Base-by-base conservation (phyloP, 768 basidiomycete species). In the Mycena haematopus region DNA sequence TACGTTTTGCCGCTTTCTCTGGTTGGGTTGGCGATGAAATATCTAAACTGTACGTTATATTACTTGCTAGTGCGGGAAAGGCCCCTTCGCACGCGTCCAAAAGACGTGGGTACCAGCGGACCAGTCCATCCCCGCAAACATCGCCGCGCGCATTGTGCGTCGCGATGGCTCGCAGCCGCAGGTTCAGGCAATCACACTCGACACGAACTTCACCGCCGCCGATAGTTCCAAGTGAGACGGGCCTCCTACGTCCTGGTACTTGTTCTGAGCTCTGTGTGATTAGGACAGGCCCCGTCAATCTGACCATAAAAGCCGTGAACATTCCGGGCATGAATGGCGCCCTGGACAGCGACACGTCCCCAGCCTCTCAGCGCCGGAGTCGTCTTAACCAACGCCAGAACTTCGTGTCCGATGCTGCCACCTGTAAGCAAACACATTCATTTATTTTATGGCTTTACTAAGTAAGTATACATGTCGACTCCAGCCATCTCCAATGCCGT, bases 11-110 rank as follows among this genome's bases (percentile, higher is more conserved):
- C 3, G 19, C 14, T 42, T 9, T 25, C 3, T n/a, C n/a, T n/a
- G n/a, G n/a, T n/a, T n/a, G 33, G 14, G 38, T 38, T n/a, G 19
- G 29, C 11, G 13, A 0, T 5, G 4, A 9, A 25, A 15, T 31
- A 24, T 22, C 38, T 55, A 14, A 56, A 19, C 22, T 27, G 15
- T 19, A 2, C 11, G 17, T n/a, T 8, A 31, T 31, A 4, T 31
- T 9, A 31, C 29, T 5, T 5, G 1, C 40, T 13, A 67, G 66
- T 67, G 66, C 46, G 66, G 66, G 2, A 62, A 57, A 24, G 56
- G 70, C 33, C 73, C 74, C 0, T 75, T 77, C 50, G 76, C 76
- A 5, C 69, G 74, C 22, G 65, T 77, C 42, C 70, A 68, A 10
- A 61, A 60, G 11, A 63, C 71, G 4, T 75, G 73, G 74, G 64